A percentile compares a stretch with the other conserved stretches of the same genome.
phyloP scores from a whole-genome alignment of 257 asterid species.

The Fraxinus excelsior region DNA sequence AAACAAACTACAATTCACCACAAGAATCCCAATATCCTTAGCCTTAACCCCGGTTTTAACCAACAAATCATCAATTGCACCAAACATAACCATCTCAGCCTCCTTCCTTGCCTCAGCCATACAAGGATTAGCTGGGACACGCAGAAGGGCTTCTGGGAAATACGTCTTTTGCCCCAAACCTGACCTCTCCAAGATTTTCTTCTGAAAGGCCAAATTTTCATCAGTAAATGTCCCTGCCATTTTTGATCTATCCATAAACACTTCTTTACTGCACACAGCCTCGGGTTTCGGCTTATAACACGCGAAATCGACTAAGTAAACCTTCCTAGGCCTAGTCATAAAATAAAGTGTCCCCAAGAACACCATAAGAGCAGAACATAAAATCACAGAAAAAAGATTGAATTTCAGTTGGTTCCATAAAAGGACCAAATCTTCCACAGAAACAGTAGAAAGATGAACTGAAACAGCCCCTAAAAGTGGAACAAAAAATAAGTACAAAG shows the following conservation, averaged over 20 bases:
- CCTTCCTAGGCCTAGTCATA: slow-evolving; percentile 34
- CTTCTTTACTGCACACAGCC: slow-evolving; percentile 21
- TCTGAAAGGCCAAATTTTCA: slow-evolving; percentile 35
- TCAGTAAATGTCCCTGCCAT: slow-evolving; percentile 26
- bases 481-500: slow-evolving; percentile 28
- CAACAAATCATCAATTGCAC: not conserved
- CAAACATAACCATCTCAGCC: slow-evolving; percentile 7
- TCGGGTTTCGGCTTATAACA: slow-evolving; percentile 39
- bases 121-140: slow-evolving; percentile 28
- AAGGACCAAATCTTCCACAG: slow-evolving; percentile 20
- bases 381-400: slow-evolving; percentile 16
- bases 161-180: slow-evolving; percentile 37
- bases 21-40: slow-evolving; percentile 17
- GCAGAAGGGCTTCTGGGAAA: slow-evolving; percentile 22
- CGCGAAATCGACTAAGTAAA: slow-evolving; percentile 41
- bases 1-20: slow-evolving; percentile 28
- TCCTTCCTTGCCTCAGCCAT: slow-evolving; percentile 20
- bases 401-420: slow-evolving; percentile 27
- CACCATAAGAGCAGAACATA: slow-evolving; percentile 22
- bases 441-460: slow-evolving; percentile 26
- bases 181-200: slow-evolving; percentile 35
- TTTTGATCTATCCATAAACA: slow-evolving; percentile 13
- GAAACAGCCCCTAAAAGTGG: slow-evolving; percentile 28
- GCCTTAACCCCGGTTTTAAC: not conserved
- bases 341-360: slow-evolving; percentile 25